These are phyloP conservation scores for Pseudocercospora ulei DNA, from an alignment of 2,329 filamentous ascomycete species.

Conservation along the genomic window DNA sequence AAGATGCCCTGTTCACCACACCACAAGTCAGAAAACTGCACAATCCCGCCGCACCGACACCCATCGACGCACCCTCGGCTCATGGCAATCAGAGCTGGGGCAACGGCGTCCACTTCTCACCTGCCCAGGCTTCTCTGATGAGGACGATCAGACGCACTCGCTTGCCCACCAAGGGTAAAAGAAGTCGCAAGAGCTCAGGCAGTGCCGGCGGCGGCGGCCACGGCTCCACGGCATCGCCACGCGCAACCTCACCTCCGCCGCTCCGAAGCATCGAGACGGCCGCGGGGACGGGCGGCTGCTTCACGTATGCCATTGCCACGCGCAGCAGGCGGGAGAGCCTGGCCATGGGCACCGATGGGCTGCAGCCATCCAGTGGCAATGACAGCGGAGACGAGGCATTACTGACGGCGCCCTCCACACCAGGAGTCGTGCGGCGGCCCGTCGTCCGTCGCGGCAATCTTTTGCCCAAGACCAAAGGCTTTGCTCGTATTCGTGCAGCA, in stretches of 20 bases:
- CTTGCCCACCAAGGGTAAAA: conserved; percentile 41
- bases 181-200: conserved; percentile 57
- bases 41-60: conserved; percentile 39
- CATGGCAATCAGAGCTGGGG: conserved; percentile 36
- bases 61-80: conserved; percentile 41
- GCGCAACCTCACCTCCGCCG: conserved; percentile 68
- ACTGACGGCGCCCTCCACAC: conserved; percentile 44
- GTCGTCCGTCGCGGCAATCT: conserved; percentile 85
- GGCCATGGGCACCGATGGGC: conserved; percentile 77
- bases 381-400: conserved; percentile 64
- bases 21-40: conserved; percentile 60
- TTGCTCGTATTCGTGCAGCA: conserved; percentile 83
- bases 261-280: conserved; percentile 47
- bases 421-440: conserved; percentile 68
- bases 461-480: conserved; percentile 89
- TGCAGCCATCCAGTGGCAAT: conserved; percentile 68
- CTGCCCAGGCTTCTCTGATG: conserved; percentile 46
- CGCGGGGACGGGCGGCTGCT: conserved; percentile 36
- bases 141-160: conserved; percentile 66
- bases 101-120: conserved; percentile 26
- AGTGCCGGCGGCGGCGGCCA: conserved; percentile 54
- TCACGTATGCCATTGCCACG: conserved; percentile 36
- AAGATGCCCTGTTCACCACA: conserved; percentile 69
- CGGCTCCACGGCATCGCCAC: conserved; percentile 58
- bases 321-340: conserved; percentile 66